Evolutionary conservation across 257 asterid species (phyloP), one percentile per base, ranked within the genome.

Genomic region (Nicotiana knightiana): DNA sequence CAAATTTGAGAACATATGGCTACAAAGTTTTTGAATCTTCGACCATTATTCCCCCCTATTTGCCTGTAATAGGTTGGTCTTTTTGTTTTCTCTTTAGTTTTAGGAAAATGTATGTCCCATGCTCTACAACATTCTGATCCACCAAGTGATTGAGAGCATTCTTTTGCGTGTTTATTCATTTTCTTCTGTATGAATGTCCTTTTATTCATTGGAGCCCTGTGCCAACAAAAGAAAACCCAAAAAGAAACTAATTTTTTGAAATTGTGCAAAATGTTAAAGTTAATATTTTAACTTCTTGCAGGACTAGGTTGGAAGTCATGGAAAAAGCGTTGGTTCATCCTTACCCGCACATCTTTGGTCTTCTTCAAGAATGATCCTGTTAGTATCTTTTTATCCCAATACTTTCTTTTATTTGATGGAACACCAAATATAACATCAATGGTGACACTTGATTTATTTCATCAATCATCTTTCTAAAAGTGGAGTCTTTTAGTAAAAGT

Each of bases 251-350:
- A 48, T 11, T 24, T 12, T n/a, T 24, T 26, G 21, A 48, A 24
- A n/a, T 46, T 21, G 62, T 48, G 48, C 4, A 46, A 24, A 48
- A 73, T 73, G 62, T 73, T 73, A 73, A 26, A 73, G 24, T 48
- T 11, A 18, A 24, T 48, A 6, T 24, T 73, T 48, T 13, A 48
- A 24, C 79, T 48, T 48, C 43, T 12, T 73, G 89, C 97, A 94
- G 98, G 98, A 80, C 85, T 94, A 85, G 97, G 98, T 65, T 94
- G 98, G 98, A 94, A 91, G 89, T 93, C 96, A 76, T 94, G 98
- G 98, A 94, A 94, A 90, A 94, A 91, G 86, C 92, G 98, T 17
- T 94, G 97, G 98, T 94, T 94, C 86, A 93, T 94, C 88, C 97
- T 94, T 62, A 94, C 98, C 18, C 97, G 98, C 64, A 92, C 97